phyloP scores from a whole-genome alignment of 2,329 filamentous ascomycete genomes.

The Aspergillus amoenus region DNA sequence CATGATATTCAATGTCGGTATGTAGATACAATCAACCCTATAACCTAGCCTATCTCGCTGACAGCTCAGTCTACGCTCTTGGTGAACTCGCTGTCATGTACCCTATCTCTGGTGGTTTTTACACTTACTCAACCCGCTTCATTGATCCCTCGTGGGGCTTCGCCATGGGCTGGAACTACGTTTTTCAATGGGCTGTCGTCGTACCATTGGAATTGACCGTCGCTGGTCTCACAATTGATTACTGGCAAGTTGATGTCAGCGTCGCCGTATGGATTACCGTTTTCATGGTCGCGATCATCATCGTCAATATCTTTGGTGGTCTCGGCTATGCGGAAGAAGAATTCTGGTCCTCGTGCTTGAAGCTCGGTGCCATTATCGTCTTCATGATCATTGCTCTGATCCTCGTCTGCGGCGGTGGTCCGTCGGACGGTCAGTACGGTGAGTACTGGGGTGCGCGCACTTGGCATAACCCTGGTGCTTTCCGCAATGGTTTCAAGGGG shows the following conservation, averaged over 20 bases:
- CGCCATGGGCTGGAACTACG: conserved; percentile 59
- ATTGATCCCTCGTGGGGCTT: conserved; percentile 59
- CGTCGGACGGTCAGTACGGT: conserved; percentile 22
- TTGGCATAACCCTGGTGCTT: conserved; percentile 42
- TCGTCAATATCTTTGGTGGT: conserved; percentile 58
- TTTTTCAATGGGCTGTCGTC: conserved; percentile 77
- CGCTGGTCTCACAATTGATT: conserved; percentile 54
- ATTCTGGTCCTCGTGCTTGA: conserved; percentile 24
- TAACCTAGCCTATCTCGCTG: neutral
- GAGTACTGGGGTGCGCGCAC: conserved; percentile 38
- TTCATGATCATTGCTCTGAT: conserved; percentile 28
- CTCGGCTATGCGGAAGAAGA: conserved; percentile 42
- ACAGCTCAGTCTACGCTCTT: conserved; percentile 52
- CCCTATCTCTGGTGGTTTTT: conserved; percentile 63
- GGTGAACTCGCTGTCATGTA: conserved; percentile 63
- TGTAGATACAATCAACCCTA: neutral
- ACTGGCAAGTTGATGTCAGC: conserved; percentile 52
- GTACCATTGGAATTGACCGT: conserved; percentile 75
- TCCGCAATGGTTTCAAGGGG: conserved; percentile 56
- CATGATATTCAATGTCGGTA: conserved; percentile 51
- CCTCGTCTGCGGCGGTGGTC: conserved; percentile 35
- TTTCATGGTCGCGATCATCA: conserved; percentile 52
- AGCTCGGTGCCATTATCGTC: conserved; percentile 24
- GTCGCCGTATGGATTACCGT: conserved; percentile 57
- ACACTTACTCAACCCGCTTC: conserved; percentile 57